Conservation (phyloP, 2,329 filamentous ascomycete genomes). For the Fusarium agapanthi region DNA sequence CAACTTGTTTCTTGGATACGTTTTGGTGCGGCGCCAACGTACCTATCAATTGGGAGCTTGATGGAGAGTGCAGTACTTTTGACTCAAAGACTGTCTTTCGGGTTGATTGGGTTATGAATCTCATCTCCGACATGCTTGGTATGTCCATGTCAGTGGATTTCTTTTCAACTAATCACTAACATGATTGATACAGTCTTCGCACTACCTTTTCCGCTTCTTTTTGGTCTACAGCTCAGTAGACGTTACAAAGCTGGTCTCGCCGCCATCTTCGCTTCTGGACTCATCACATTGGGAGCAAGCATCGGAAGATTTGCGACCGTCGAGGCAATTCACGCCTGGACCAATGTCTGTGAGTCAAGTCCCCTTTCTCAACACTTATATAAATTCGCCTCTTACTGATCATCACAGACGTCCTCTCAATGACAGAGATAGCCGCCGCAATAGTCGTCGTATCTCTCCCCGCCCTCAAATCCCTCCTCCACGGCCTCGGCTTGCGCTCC, state of each 20-base stretch:
- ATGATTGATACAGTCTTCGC: conserved; percentile 2
- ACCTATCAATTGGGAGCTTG: conserved; percentile 40
- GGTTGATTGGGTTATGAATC: conserved; percentile 44
- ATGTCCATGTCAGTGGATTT: background rate
- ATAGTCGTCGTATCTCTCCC: conserved; percentile 34
- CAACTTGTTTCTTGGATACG: conserved; percentile 42
- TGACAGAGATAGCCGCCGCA: conserved; percentile 32
- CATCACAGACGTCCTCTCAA: conserved; percentile 21
- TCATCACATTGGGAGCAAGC: conserved; percentile 33
- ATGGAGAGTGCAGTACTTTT: conserved; percentile 38
- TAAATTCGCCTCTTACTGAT: too few species aligned
- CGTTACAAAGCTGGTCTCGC: conserved; percentile 27
- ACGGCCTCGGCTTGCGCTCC: conserved; percentile 18
- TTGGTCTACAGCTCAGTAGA: conserved; percentile 24
- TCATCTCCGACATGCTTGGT: conserved; percentile 32
- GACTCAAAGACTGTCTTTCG: conserved; percentile 41
- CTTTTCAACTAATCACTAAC: background rate
- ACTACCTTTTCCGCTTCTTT: conserved; percentile 26
- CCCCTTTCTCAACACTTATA: too few species aligned
- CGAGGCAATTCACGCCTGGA: conserved; percentile 36
- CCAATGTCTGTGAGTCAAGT: conserved; percentile 34
- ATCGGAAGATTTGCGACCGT: conserved; percentile 30
- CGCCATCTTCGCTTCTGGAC: conserved; percentile 27
- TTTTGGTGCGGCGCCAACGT: conserved; percentile 45
- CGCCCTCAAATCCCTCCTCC: conserved; percentile 32